Evolutionary conservation across 306 rosid genomes (phyloP).

Genomic region (Vigna reflexopilosa): DNA sequence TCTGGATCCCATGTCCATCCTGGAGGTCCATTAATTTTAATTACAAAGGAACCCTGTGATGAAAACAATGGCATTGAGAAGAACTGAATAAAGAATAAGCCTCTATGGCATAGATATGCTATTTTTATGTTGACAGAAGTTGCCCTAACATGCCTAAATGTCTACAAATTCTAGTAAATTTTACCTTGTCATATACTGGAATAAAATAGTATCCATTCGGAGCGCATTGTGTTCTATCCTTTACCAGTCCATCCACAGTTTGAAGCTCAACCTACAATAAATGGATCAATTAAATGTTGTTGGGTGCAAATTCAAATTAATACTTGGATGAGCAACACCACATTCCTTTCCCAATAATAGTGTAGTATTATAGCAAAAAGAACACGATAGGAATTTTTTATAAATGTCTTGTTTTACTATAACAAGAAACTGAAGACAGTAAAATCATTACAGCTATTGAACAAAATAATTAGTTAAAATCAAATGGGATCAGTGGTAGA

Average conservation of each 20-base stretch:
- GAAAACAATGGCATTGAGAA: slow-evolving; percentile 47
- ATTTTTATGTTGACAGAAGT: slow-evolving; percentile 9
- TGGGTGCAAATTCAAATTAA: slow-evolving; percentile 11
- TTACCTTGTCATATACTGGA: slow-evolving; percentile 98
- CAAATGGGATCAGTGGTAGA: slow-evolving; percentile 8
- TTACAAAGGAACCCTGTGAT: slow-evolving; percentile 85
- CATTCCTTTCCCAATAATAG: slow-evolving; percentile 1
- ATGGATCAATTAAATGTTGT: slow-evolving; percentile 20
- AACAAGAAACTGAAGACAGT: not conserved
- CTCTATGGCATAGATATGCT: not conserved
- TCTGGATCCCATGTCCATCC: slow-evolving; percentile 98
- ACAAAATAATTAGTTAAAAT: slow-evolving; percentile 20
- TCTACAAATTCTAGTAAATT: slow-evolving; percentile 33
- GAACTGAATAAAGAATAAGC: slow-evolving; percentile 32
- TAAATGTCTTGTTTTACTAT: slow-evolving; percentile 3
- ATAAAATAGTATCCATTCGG: slow-evolving; percentile 99
- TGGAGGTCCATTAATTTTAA: slow-evolving; percentile 86
- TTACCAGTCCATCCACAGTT: slow-evolving; percentile 88
- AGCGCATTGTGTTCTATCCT: slow-evolving; percentile 96
- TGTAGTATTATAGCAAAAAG: not conserved
- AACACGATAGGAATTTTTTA: not conserved
- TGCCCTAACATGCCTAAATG: slow-evolving; percentile 25
- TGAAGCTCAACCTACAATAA: slow-evolving; percentile 91
- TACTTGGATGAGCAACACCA: slow-evolving; percentile 11
- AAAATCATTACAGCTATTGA: not conserved